Evolutionary conservation across 148 eudicot species (phyloP), one percentile per base, ranked within the genome.

Genomic region (Cornus kousa): DNA sequence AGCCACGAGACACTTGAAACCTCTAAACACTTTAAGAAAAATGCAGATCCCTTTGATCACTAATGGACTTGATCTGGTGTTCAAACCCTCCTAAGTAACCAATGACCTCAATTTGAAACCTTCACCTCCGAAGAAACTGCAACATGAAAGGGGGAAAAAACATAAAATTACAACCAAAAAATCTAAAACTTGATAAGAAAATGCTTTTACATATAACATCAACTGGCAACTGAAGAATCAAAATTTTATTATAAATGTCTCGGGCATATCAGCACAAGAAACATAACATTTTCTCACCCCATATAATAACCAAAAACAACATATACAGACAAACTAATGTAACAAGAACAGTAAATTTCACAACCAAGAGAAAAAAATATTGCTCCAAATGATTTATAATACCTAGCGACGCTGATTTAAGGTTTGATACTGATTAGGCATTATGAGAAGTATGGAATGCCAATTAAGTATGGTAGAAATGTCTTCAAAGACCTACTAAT

Each of bases 81-180:
- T 16, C 14, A 53, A 53, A 53, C 59, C 59, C 19, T 53, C 4
- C 19, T 4, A 11, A 53, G 59, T 65, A 70, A 75, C 55, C 14
- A 40, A 65, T 70, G 50, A 70, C 39, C 78, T 74, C 77, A 64
- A 62, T 64, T 22, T 37, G 78, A 20, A 35, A 48, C 23, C 59
- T 62, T 68, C 78, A 64, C 37, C 14, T 43, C 57, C 14, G 20
- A 37, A 39, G n/a, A 0, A 9, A 8, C 78, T 65, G 20, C 70
- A 75, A 65, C 43, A 4, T 39, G 43, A 39, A 39, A 4, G 1
- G 48, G 32, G 4, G 32, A 35, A 9, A 23, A 60, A 5, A 74
- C 5, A 19, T 0, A 0, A 53, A 53, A 13, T 11, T 11, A 12
- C 14, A 3, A 12, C 4, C 59, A 53, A 53, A 16, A 11, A 53